phyloP scores from a whole-genome alignment of 768 basidiomycete species.

The Suillus cothurnatus region DNA sequence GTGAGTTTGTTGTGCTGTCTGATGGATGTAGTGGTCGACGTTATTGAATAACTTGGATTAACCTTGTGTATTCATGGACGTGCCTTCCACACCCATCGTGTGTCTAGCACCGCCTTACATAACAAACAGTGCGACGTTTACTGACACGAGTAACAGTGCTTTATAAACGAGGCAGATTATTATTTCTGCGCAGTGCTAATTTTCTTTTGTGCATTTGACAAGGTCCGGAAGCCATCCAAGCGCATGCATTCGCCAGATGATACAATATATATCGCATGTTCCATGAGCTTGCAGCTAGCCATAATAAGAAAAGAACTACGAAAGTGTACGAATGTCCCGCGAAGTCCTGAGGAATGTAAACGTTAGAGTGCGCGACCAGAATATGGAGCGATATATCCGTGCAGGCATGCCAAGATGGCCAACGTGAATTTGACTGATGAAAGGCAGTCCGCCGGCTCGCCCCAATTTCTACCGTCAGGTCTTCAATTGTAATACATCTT shows the following conservation, averaged over 20 bases:
- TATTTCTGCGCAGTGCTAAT: not conserved
- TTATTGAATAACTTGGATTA: conserved; percentile 9
- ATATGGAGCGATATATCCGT: not conserved
- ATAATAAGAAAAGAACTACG: not conserved
- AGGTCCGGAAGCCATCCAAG: not conserved
- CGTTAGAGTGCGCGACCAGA: not conserved
- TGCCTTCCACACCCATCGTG: conserved; percentile 14
- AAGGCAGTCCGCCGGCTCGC: too few relatives aligned
- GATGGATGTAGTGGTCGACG: conserved; percentile 17
- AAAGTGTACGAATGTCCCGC: not conserved
- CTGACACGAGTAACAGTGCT: not conserved
- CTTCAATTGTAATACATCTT: not conserved
- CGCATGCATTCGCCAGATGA: not conserved
- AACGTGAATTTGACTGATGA: not conserved
- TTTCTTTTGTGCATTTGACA: not conserved
- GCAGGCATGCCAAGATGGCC: too few relatives aligned
- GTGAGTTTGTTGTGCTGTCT: conserved; percentile 11
- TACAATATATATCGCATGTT: not conserved
- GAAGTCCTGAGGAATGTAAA: not conserved
- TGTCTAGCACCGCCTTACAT: conserved; percentile 22
- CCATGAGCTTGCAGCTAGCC: not conserved
- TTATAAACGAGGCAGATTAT: not conserved
- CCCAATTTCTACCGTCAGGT: not conserved
- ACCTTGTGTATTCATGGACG: conserved; percentile 3
- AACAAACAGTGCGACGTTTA: conserved; percentile 17